Evolutionary conservation across 78 protist genomes (phyloP).

Genomic region (Dictyostelium discoideum): dicty_2.7 NC_007091.3:3048001-3048500

Average conservation of each 20-base stretch:
- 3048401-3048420: background rate
- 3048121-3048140: background rate
- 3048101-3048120: background rate
- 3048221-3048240: background rate
- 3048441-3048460: background rate
- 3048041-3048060: background rate
- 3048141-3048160: background rate
- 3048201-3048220: background rate
- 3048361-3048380: background rate
- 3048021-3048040: background rate
- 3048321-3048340: background rate
- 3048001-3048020: background rate
- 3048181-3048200: background rate
- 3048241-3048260: background rate
- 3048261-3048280: background rate
- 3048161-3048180: background rate
- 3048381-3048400: constrained; percentile 6
- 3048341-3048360: background rate
- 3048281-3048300: background rate
- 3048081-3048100: background rate
- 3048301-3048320: background rate
- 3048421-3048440: background rate
- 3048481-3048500: background rate
- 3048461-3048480: background rate
- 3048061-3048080: background rate